Evolutionary conservation across 306 rosid genomes (phyloP), one percentile per base, ranked within the genome.

Genomic region (Ceratonia siliqua): DNA sequence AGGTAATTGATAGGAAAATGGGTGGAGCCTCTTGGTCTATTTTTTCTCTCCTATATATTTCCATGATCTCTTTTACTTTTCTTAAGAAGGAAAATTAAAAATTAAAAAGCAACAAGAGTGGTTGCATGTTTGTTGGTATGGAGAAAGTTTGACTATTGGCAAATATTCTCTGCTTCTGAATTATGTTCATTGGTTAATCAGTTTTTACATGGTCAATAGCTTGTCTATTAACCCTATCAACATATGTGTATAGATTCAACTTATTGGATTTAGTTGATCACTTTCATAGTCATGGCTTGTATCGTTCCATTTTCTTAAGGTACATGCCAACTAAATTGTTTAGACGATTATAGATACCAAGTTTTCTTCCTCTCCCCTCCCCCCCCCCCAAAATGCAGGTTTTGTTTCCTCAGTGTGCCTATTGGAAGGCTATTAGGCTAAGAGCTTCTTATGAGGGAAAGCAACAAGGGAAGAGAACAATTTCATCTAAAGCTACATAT

Each of bases 231-330:
- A 59, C 66, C 71, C 69, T 64, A 57, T 72, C 62, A 68, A 78
- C 13, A 55, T 74, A 33, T 77, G 57, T 79, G 56, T 27, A 61
- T 95, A 94, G 99, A 75, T 94, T 91, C 82, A 91, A 92, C 87
- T 82, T 94, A 64, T 3, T 32, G 69, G 86, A 86, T 57, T 85
- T 94, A 46, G 86, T 94, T 18, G 93, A 90, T 73, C 99, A 94
- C 88, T 92, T 94, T 57, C 75, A 94, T 83, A 82, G 61, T 7
- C 87, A 96, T 62, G 99, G 99, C 75, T 80, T 94, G 79, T 87
- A 88, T 72, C 96, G 99, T 69, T 89, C 95, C 28, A 67, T 94
- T 56, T 88, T 94, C 74, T 67, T 94, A 79, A 92, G 96, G 99
- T 94, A 72, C 74, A 72, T 77, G 75, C 74, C 48, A 35, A 63